Evolutionary conservation across 2,329 filamentous ascomycete genomes (phyloP), one percentile per base, ranked within the genome.

Genomic region (Ceratocystiopsis brevicomis): DNA sequence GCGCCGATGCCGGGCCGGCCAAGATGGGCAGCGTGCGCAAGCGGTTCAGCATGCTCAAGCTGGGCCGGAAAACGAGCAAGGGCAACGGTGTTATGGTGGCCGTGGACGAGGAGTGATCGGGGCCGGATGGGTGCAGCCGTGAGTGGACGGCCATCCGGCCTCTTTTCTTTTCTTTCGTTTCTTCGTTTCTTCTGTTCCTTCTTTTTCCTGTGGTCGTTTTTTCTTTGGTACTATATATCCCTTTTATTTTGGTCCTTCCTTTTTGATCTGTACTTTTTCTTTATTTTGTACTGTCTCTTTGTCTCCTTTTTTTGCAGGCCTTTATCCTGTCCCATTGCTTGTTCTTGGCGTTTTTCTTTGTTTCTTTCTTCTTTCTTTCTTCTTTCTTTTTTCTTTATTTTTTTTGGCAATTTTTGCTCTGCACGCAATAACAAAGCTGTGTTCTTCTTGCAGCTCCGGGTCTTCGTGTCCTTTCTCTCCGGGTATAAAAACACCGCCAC

Each of bases 1-100:
- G 43, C 2, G 34, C n/a, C 15, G 30, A 18, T 25, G 37, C 14
- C 21, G 58, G 61, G 4, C 54, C 63, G 35, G 56, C 59, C 44
- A 67, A 68, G 53, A 71, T 71, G 42, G 73, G 71, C 34, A 80
- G 76, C 45, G 72, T 92, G 50, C 76, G 78, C 61, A 88, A 85
- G 63, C 65, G 85, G 54, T 66, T 92, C 50, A 90, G 82, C 57
- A 65, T 86, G 53, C 65, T 92, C 54, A 82, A 80, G 57, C 67
- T 86, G 41, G 78, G 80, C 30, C 78, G 76, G 57, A 84, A 81
- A 62, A 64, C 64, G 39, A 75, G 70, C 54, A 78, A 74, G 57
- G 62, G 58, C 40, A 65, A 58, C 47, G 65, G 59, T 25, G 54
- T 61, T 47, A 73, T 73, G 69, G 64, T 63, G 43, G 68, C 68